Evolutionary conservation across 1,284 basidiomycete species (phyloP).

Genomic region (Papiliotrema laurentii): DNA sequence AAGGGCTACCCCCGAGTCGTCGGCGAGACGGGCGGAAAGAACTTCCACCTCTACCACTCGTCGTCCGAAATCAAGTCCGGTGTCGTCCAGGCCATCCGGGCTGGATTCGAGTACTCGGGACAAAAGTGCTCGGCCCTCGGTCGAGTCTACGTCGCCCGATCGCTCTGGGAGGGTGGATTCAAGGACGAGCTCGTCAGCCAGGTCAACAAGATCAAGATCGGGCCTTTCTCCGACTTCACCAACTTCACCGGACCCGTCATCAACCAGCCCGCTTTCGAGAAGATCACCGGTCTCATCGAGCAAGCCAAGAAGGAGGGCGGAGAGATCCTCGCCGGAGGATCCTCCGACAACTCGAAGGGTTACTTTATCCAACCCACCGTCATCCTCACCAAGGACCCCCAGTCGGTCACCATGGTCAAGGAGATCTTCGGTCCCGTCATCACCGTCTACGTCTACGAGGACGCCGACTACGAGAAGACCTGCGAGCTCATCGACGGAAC

Average conservation of each 20-base stretch:
- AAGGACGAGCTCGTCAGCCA: conserved; percentile 72
- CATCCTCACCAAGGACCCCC: conserved; percentile 88
- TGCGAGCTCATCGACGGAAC: conserved; percentile 82
- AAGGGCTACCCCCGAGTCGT: conserved; percentile 89
- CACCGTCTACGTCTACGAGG: conserved; percentile 85
- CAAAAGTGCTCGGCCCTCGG: conserved; percentile 98
- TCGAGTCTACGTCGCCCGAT: conserved; percentile 80
- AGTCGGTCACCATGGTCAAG: conserved; percentile 84
- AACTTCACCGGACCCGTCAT: conserved; percentile 98
- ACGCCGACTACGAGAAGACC: conserved; percentile 76
- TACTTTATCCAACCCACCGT: conserved; percentile 94
- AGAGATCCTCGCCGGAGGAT: conserved; percentile 81
- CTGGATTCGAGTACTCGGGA: conserved; percentile 95
- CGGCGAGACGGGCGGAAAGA: conserved; percentile 92
- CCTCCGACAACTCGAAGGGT: conserved; percentile 79
- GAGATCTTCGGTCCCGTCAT: conserved; percentile 98
- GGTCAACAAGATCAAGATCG: conserved; percentile 78
- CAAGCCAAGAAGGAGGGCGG: conserved; percentile 86
- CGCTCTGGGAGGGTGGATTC: conserved; percentile 83
- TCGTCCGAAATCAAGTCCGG: conserved; percentile 83
- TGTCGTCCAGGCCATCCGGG: conserved; percentile 81
- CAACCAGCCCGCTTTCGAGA: conserved; percentile 77
- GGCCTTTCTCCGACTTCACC: conserved; percentile 68
- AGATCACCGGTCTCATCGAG: conserved; percentile 76
- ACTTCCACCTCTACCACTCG: conserved; percentile 91